Conservation (phyloP, 2,329 filamentous ascomycete species). For the Amylocarpus encephaloides region DNA sequence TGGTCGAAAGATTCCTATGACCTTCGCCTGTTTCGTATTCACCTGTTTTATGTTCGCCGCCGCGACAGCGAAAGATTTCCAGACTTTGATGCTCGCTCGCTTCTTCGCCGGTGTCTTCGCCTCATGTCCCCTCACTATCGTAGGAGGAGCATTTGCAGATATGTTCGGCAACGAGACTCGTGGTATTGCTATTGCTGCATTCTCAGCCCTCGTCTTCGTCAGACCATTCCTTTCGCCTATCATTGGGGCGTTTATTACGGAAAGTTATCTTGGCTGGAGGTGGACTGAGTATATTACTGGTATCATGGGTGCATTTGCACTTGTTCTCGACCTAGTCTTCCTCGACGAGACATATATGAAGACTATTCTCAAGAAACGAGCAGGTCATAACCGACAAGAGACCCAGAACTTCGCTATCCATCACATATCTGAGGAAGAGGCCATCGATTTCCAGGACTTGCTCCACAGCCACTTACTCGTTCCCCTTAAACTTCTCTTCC, state of each 20-base stretch:
- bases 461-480: conserved; percentile 20
- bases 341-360: conserved; percentile 46
- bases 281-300: conserved; percentile 51
- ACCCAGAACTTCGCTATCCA: conserved; percentile 32
- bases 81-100: conserved; percentile 47
- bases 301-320: conserved; percentile 39
- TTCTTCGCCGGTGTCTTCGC: conserved; percentile 49
- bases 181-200: conserved; percentile 60
- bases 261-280: conserved; percentile 46
- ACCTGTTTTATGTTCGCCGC: conserved; percentile 49
- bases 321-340: conserved; percentile 36
- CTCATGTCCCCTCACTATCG: conserved; percentile 41
- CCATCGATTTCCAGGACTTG: conserved; percentile 33
- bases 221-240: conserved; percentile 33
- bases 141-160: conserved; percentile 56
- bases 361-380: conserved; percentile 42
- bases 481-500: conserved; percentile 51
- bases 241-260: conserved; percentile 33
- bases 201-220: conserved; percentile 40
- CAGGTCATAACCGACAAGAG: conserved; percentile 38
- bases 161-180: conserved; percentile 52
- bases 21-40: conserved; percentile 31
- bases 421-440: conserved; percentile 33
- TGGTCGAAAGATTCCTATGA: conserved; percentile 12
- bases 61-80: conserved; percentile 45